Evolutionary conservation across 805 yeast species (phyloP), one percentile per base, ranked within the genome.

Genomic region (Candida odintsovae): DNA sequence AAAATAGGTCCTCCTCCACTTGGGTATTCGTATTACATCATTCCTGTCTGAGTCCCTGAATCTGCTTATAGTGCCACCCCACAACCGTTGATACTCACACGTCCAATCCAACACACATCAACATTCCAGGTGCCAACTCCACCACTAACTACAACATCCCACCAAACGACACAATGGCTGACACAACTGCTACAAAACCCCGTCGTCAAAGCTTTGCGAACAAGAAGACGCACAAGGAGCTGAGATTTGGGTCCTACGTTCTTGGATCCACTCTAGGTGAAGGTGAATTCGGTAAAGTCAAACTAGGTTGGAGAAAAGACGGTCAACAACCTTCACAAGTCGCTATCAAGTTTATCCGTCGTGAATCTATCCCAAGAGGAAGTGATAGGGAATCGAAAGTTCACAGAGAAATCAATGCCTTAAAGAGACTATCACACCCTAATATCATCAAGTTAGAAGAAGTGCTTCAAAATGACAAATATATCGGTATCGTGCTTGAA

Each of bases 261-360:
- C 74, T 94, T 8, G 99, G 98, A 3, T 83, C 95, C 13, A 92
- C 99, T 0, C 70, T 94, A 13, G 99, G 99, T 29, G 97, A 94
- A 68, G 99, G 99, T 42, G 99, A 94, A 63, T 94, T 94, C 66
- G 99, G 99, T 49, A 92, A 94, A 66, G 99, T 94, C 48, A 94
- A 92, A 64, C 72, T 94, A 20, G 98, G 97, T 13, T 92, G 97
- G 97, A 75, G 95, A 50, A 87, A 86, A 63, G 90, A 82, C 57
- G 90, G 89, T 18, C 69, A 79, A 60, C 78, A 80, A 49, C 63
- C 64, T 3, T 55, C 84, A 35, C 95, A 90, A 67, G 96, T 89
- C 11, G 99, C 99, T 41, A 90, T 94, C 58, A 94, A 94, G 62
- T 78, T 94, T 51, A 89, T 94, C 48, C 81, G 90, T 58, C 76